These are phyloP conservation scores for Aspergillus bertholletiae DNA, from an alignment of 495 filamentous ascomycete genomes.

Conservation along the genomic window DNA sequence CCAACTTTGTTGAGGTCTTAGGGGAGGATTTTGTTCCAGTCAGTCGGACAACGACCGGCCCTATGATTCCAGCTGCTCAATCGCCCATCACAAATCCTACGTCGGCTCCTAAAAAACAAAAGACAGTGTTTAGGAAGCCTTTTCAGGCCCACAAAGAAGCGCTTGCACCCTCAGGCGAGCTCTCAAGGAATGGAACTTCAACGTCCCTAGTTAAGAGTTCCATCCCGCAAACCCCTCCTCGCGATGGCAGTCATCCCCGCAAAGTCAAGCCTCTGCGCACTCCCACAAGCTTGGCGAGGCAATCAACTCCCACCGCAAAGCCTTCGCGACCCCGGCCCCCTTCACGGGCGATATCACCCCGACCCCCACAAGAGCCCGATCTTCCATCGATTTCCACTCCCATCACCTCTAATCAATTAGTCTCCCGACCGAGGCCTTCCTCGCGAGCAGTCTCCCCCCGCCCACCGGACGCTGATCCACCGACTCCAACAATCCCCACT, in stretches of 20 bases:
- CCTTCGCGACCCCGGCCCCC: constrained; percentile 27
- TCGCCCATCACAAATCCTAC: constrained; percentile 45
- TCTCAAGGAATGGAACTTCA: constrained; percentile 25
- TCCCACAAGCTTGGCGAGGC: constrained; percentile 34
- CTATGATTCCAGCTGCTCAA: constrained; percentile 44
- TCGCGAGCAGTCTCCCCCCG: constrained; percentile 10
- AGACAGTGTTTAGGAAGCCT: constrained; percentile 48
- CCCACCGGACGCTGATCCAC: not conserved
- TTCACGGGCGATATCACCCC: constrained; percentile 27
- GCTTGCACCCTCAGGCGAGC: constrained; percentile 39
- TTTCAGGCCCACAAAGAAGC: constrained; percentile 55
- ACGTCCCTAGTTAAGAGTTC: constrained; percentile 33
- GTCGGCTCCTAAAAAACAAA: constrained; percentile 46
- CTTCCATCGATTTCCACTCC: not conserved
- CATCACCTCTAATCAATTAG: not conserved
- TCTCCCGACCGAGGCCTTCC: not conserved
- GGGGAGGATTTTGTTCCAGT: constrained; percentile 78
- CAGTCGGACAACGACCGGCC: constrained; percentile 71
- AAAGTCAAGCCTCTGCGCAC: constrained; percentile 38
- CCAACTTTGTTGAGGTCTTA: constrained; percentile 92
- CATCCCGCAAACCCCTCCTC: constrained; percentile 47
- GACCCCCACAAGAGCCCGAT: constrained; percentile 9
- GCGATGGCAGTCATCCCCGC: constrained; percentile 33
- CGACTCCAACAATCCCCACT: not conserved
- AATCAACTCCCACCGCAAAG: constrained; percentile 31